Base-by-base conservation (phyloP, 495 filamentous ascomycete species). In the Cercophora samala region DNA sequence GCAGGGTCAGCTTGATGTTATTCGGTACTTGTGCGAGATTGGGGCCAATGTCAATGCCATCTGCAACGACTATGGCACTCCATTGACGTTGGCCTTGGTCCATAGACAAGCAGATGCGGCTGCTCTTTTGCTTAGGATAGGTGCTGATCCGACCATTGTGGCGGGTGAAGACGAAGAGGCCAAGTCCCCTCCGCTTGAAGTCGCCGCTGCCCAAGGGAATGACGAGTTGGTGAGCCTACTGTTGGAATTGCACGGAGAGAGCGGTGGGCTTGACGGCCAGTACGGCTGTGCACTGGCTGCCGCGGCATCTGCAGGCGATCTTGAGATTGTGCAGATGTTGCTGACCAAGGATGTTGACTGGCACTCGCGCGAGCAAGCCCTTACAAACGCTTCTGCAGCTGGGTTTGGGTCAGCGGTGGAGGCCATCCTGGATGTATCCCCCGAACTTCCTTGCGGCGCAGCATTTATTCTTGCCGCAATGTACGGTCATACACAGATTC, bases 21-120 rank as follows among this genome's bases (percentile, higher is more conserved):
- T 67, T 15, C n/a, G 18, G 8, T 63, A 17, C 25, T 54, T 67
- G 15, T 22, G 63, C 19, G 17, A 21, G 4, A 5, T 37, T 11
- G 56, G 37, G 13, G 65, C 65, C 15, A 23, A 67, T 18, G 51
- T 67, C 59, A 67, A 67, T 23, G 65, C 65, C 23, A 63, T 67
- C 13, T 21, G 59, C 15, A 22, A 67, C 3, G 65, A 67, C 13
- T 29, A 25, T 11, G 65, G 65, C 29, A 63, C 65, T 18, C 18
- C 65, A 4, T 58, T 67, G 53, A 63, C 65, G 5, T 21, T 67
- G 46, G 65, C 65, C 15, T 55, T 55, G 53, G 21, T 55, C 17
- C 21, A 55, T 13, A 3, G 53, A 15, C 53, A 55, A 15, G 53
- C 53, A 5, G 53, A 55, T 18, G 53, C 53, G 4, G 53, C 53